Percentiles rank a stretch among this genome's conserved stretches.
Evolutionary conservation across 176 grass and related monocot species (phyloP).

Genomic region (Lolium multiflorum): DNA sequence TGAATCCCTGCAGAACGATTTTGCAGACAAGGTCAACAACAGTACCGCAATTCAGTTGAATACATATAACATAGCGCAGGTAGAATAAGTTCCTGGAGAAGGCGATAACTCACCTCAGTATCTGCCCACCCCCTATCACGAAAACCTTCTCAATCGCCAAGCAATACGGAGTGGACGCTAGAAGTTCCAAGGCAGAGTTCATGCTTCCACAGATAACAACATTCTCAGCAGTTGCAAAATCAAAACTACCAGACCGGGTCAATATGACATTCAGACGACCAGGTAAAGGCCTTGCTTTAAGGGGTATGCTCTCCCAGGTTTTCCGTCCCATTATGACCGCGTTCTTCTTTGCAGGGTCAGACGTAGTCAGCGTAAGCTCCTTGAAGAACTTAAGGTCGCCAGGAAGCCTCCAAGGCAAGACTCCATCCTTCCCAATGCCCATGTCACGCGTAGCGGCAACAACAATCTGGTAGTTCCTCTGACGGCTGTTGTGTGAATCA

Average conservation of each 20-base stretch:
- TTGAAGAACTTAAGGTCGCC: conserved; percentile 86
- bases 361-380: conserved; percentile 62
- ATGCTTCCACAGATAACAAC: conserved; percentile 82
- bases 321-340: conserved; percentile 94
- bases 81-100: conserved; percentile 10
- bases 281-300: conserved; percentile 61
- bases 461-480: conserved; percentile 74
- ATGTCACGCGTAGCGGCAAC: conserved; percentile 80
- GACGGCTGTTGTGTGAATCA: conserved; percentile 12
- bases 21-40: too few relatives aligned
- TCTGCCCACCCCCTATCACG: conserved; percentile 78
- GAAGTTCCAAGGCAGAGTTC: conserved; percentile 70
- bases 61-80: background rate
- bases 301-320: conserved; percentile 90
- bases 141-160: conserved; percentile 84
- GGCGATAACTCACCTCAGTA: conserved; percentile 63
- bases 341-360: conserved; percentile 84
- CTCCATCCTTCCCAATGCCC: conserved; percentile 85
- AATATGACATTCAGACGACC: conserved; percentile 89
- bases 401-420: conserved; percentile 78
- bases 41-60: background rate
- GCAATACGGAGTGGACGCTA: conserved; percentile 73
- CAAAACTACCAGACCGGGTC: conserved; percentile 82
- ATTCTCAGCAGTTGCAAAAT: conserved; percentile 74
- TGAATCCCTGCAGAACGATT: conserved; percentile 53